These are phyloP conservation scores for Zygosaccharomyces gambellarensis DNA, from an alignment of 805 yeast genomes.

Conservation along the genomic window DNA sequence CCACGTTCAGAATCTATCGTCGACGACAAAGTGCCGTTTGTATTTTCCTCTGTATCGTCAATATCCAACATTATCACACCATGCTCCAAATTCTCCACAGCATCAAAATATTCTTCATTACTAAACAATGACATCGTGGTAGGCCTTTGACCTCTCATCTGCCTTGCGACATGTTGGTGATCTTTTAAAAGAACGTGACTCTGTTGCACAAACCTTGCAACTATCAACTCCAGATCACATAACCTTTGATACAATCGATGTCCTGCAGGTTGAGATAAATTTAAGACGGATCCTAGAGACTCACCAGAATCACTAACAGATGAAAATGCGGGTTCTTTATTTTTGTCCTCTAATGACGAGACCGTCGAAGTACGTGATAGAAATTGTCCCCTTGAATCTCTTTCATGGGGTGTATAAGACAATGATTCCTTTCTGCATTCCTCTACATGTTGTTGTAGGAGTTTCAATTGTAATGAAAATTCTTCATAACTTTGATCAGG, in stretches of 20 bases:
- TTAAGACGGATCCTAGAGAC: constrained; percentile 3
- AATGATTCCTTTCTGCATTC: constrained; percentile 28
- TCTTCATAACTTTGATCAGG: constrained; percentile 21
- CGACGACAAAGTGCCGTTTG: background rate
- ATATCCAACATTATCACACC: constrained; percentile 56
- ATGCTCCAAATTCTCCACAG: constrained; percentile 46
- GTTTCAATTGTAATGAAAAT: constrained; percentile 17
- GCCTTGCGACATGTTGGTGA: constrained; percentile 14
- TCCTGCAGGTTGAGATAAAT: constrained; percentile 4
- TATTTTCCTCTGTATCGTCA: constrained; percentile 24
- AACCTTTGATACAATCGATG: constrained; percentile 27
- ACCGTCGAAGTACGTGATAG: constrained; percentile 13
- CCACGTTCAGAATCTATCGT: background rate
- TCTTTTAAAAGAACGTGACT: constrained; percentile 20
- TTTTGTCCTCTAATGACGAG: constrained; percentile 13
- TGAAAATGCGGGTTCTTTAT: constrained; percentile 1
- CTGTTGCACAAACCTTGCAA: constrained; percentile 23
- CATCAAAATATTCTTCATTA: constrained; percentile 58
- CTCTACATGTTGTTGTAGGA: constrained; percentile 28
- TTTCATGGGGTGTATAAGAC: constrained; percentile 13
- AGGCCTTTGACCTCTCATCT: constrained; percentile 12
- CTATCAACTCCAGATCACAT: constrained; percentile 22
- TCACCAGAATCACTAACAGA: constrained; percentile 9
- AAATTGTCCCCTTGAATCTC: background rate
- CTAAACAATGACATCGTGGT: constrained; percentile 33